Conservation (phyloP, 2,329 filamentous ascomycete genomes). For the Hypoxylon sp. region DNA sequence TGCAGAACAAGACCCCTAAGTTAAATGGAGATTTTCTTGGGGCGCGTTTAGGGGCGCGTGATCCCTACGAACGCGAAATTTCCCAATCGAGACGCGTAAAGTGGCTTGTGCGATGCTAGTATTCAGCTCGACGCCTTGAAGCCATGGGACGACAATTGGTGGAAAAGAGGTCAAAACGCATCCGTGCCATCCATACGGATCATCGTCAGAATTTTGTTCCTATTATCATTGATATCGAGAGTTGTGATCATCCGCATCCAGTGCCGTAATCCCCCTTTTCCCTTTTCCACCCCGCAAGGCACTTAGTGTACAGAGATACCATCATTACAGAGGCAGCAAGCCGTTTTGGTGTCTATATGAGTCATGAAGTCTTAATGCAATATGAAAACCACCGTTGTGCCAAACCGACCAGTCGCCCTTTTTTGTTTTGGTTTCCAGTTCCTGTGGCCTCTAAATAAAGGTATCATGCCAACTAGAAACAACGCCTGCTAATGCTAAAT, state of each 20-base stretch:
- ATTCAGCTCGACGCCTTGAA: no score
- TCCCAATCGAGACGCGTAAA: conserved; percentile 30
- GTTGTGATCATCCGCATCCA: conserved; percentile 10
- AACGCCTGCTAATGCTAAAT: conserved; percentile 47
- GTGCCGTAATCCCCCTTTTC: no score
- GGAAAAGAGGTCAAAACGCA: conserved; percentile 1
- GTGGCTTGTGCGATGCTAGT: conserved; percentile 35
- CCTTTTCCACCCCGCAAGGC: conserved; percentile 8
- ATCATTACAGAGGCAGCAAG: no score
- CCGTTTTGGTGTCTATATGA: conserved; percentile 18
- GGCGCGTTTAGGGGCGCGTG: conserved; percentile 31
- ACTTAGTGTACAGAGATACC: conserved; percentile 26
- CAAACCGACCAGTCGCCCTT: conserved; percentile 9
- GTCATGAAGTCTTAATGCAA: conserved; percentile 22
- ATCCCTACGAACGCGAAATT: conserved; percentile 26
- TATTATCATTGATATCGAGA: conserved; percentile 17
- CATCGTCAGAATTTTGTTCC: conserved; percentile 3
- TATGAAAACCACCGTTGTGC: background rate
- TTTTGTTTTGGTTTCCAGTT: conserved; percentile 19
- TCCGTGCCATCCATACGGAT: conserved; percentile 1
- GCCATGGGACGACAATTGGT: no score
- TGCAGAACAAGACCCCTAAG: conserved; percentile 3
- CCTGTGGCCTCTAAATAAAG: conserved; percentile 35
- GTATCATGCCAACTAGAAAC: conserved; percentile 41
- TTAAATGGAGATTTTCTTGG: conserved; percentile 17